These are phyloP conservation scores for Alternaria sp. DNA, from an alignment of 2,329 filamentous ascomycete genomes.

Conservation along the genomic window DNA sequence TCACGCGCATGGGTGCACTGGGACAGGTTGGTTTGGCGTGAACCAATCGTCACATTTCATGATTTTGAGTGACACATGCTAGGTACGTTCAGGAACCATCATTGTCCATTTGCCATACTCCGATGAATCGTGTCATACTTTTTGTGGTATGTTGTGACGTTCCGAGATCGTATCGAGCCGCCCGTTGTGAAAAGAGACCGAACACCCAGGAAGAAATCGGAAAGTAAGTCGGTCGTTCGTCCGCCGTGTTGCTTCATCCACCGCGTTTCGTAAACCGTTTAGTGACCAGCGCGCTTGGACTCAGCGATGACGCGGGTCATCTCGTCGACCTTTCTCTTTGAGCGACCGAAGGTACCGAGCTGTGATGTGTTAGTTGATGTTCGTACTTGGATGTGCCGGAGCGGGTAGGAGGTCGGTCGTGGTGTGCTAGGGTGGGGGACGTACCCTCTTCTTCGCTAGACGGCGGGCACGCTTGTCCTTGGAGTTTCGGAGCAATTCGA, in stretches of 20 bases:
- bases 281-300: conserved; percentile 78
- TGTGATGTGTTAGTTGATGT: conserved; percentile 50
- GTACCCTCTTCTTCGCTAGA: conserved; percentile 98
- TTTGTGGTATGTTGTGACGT: conserved; percentile 36
- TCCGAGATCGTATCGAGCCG: conserved; percentile 38
- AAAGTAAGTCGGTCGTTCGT: conserved; percentile 30
- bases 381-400: conserved; percentile 2
- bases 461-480: conserved; percentile 99
- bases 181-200: conserved; percentile 42
- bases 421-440: conserved; percentile 47
- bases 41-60: conserved; percentile 47
- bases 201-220: conserved; percentile 45
- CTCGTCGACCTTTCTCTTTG: conserved; percentile 99
- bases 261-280: conserved; percentile 50
- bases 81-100: conserved; percentile 35
- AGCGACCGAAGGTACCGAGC: conserved; percentile 98
- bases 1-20: conserved; percentile 1
- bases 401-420: conserved; percentile 2
- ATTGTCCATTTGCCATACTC: conserved; percentile 42
- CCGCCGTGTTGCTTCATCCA: conserved; percentile 36
- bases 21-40: conserved; percentile 33
- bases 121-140: conserved; percentile 39
- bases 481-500: conserved; percentile 98
- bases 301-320: conserved; percentile 98
- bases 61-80: conserved; percentile 43